phyloP scores from a whole-genome alignment of 306 rosid genomes.

The Cajanus cajan region DNA sequence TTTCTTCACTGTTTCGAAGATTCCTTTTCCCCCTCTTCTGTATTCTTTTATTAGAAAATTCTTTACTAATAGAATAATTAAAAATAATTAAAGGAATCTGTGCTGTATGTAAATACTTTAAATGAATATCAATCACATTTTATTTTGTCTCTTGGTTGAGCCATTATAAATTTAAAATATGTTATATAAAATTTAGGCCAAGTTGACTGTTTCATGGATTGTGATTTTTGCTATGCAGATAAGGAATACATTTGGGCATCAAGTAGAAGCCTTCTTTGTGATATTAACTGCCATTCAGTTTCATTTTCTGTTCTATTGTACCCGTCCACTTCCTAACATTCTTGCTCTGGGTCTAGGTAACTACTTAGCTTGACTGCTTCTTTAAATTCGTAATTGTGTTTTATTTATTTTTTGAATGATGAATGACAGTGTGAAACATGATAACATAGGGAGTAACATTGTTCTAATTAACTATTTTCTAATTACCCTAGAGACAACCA shows the following conservation, averaged over 20 bases:
- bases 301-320: conserved; percentile 83
- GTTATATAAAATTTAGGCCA: conserved; percentile 8
- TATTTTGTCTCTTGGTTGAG: too few species aligned
- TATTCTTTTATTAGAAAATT: neutral
- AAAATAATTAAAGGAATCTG: neutral
- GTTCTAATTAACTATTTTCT: too few species aligned
- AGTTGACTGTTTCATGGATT: neutral
- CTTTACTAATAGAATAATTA: neutral
- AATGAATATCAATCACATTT: too few species aligned
- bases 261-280: conserved; percentile 85
- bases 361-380: conserved; percentile 24
- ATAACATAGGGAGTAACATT: too few species aligned
- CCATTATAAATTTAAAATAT: too few species aligned
- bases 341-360: conserved; percentile 80
- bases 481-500: too few species aligned
- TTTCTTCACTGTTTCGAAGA: neutral
- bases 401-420: neutral
- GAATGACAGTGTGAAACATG: neutral
- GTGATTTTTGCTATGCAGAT: conserved; percentile 50
- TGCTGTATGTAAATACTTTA: conserved; percentile 6
- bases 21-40: neutral
- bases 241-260: conserved; percentile 73
- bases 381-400: neutral
- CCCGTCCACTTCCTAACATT: conserved; percentile 86
- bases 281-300: conserved; percentile 77